These are phyloP conservation scores for Mayamaea pseudoterrestris DNA, from an alignment of 108 stramenopile species.

Conservation along the genomic window DNA sequence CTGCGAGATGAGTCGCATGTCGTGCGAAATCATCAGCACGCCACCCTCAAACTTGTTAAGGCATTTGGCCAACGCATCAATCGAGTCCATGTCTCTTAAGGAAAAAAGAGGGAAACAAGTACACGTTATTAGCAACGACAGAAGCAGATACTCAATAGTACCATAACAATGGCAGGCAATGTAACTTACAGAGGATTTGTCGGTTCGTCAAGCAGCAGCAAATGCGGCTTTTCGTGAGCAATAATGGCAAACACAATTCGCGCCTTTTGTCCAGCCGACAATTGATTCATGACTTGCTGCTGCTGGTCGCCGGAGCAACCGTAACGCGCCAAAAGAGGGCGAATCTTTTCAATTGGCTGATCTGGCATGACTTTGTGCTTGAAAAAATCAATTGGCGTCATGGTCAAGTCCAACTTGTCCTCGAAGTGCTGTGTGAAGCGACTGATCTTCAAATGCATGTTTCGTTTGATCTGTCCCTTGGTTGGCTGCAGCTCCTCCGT, in stretches of 20 bases:
- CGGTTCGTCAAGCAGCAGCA: constrained; percentile 98
- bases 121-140: constrained; percentile 1
- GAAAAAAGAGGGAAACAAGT: too few relatives aligned
- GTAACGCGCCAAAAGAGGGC: constrained; percentile 85
- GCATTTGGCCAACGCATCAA: constrained; percentile 92
- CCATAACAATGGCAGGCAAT: too few relatives aligned
- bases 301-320: constrained; percentile 89
- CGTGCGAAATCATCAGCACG: constrained; percentile 97
- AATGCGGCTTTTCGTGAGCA: constrained; percentile 89
- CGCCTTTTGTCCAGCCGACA: constrained; percentile 94
- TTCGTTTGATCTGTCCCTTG: constrained; percentile 85
- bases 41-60: constrained; percentile 96
- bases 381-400: constrained; percentile 95
- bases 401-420: constrained; percentile 90
- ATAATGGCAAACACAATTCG: constrained; percentile 97
- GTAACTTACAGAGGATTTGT: constrained; percentile 87
- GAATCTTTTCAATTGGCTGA: constrained; percentile 65
- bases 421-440: constrained; percentile 98
- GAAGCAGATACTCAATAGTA: constrained; percentile 1
- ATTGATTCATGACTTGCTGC: constrained; percentile 70
- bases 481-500: constrained; percentile 82
- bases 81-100: constrained; percentile 98
- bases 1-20: constrained; percentile 97
- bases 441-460: constrained; percentile 87
- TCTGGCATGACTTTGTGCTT: constrained; percentile 80